Conservation (phyloP, 106 monocot species). For the Platanthera guangdongensis region DNA sequence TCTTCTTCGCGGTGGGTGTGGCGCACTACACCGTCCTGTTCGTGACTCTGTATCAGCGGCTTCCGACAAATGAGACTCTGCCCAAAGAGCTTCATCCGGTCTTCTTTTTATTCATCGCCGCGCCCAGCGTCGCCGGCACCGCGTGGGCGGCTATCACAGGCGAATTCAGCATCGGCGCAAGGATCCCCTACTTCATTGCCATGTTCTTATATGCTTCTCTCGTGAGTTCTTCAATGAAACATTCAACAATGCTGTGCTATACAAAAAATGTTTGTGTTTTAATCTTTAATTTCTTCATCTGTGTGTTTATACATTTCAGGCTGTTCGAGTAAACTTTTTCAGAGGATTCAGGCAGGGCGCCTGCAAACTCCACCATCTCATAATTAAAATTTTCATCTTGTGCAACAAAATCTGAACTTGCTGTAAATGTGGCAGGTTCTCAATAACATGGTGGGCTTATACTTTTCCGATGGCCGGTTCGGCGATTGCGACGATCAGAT, state of each 20-base stretch:
- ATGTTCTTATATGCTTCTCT: constrained; percentile 22
- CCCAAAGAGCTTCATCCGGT: constrained; percentile 27
- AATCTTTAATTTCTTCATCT: neutral
- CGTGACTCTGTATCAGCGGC: constrained; percentile 20
- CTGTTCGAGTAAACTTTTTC: constrained; percentile 73
- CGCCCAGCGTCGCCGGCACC: constrained; percentile 14
- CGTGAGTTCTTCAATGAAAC: constrained; percentile 2
- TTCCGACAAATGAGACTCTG: constrained; percentile 14
- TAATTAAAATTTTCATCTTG: neutral
- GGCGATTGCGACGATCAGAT: constrained; percentile 52
- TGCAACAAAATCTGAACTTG: neutral
- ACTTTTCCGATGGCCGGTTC: constrained; percentile 53
- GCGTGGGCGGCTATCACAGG: constrained; percentile 18
- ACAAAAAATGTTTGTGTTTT: neutral
- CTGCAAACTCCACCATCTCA: neutral
- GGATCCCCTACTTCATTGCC: constrained; percentile 16
- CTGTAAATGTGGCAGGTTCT: constrained; percentile 21
- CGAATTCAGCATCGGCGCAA: constrained; percentile 4
- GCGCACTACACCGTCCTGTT: constrained; percentile 17
- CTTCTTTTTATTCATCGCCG: constrained; percentile 6
- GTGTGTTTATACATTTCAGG: constrained; percentile 25
- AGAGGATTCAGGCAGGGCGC: constrained; percentile 55
- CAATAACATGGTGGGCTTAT: constrained; percentile 66
- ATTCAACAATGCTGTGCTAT: neutral
- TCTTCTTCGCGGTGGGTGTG: constrained; percentile 18